Conservation (phyloP, 345 rosid genomes). For the Brassica juncea region DNA sequence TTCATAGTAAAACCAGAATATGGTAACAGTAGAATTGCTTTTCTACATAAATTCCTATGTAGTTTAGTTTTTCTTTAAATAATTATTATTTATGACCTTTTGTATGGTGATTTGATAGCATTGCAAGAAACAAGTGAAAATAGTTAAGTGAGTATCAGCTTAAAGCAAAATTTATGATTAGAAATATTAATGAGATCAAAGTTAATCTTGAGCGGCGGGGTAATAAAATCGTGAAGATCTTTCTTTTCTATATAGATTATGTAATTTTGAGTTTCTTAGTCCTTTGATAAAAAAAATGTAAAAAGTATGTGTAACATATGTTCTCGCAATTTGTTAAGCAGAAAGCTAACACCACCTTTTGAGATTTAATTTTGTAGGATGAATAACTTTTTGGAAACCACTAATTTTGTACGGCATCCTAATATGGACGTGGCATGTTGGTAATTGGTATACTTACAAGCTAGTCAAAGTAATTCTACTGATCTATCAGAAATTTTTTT, state of each 20-base stretch:
- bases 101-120: background rate
- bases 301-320: background rate
- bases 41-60: background rate
- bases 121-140: background rate
- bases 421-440: background rate
- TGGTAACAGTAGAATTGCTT: background rate
- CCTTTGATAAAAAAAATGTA: background rate
- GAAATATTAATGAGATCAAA: background rate
- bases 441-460: background rate
- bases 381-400: background rate
- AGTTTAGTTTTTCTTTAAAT: background rate
- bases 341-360: background rate
- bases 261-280: background rate
- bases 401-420: background rate
- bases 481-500: background rate
- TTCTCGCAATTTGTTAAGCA: background rate
- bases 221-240: background rate
- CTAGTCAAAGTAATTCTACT: background rate
- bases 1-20: background rate
- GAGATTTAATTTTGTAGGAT: background rate
- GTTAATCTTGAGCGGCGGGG: background rate
- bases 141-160: background rate
- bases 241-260: background rate
- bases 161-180: background rate
- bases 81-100: background rate